A percentile compares a stretch with the other conserved stretches of the same genome.
These are phyloP conservation scores for Lachnellula occidentalis DNA, from an alignment of 2,329 filamentous ascomycete genomes.

Conservation along the genomic window DNA sequence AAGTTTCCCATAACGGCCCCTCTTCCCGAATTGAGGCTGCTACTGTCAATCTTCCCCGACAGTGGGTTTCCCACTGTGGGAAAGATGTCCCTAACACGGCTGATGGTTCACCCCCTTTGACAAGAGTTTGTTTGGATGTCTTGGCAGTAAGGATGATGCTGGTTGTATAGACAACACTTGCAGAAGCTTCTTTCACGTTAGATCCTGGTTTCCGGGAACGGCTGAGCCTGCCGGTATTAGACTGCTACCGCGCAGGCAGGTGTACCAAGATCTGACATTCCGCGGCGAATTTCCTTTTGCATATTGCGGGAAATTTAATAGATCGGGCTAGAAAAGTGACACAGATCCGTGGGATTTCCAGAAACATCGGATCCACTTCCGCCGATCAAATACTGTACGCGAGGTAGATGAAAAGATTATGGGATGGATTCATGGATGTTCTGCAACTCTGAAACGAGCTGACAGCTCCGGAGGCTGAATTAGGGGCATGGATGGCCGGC, in stretches of 20 bases:
- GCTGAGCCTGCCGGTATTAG: too few relatives aligned
- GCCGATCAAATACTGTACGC: slow-evolving; percentile 14
- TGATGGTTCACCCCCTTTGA: neutral
- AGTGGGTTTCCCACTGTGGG: too few relatives aligned
- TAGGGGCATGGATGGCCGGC: neutral
- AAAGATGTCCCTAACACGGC: neutral
- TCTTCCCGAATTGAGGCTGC: neutral
- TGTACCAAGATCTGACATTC: neutral
- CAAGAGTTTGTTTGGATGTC: neutral
- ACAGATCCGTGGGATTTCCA: neutral
- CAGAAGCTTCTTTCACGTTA: too few relatives aligned
- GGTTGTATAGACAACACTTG: too few relatives aligned
- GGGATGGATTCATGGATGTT: slow-evolving; percentile 8
- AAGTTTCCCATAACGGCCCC: neutral
- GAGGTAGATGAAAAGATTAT: neutral
- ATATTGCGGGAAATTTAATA: neutral
- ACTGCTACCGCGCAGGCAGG: neutral
- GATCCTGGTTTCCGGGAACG: neutral
- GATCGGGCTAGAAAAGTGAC: neutral
- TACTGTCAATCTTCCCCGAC: neutral
- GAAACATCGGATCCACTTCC: slow-evolving; percentile 9
- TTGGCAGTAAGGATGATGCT: neutral
- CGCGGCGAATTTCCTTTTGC: neutral
- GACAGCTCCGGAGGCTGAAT: slow-evolving; percentile 2
- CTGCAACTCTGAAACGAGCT: slow-evolving; percentile 10